Percentiles rank a stretch among this genome's conserved stretches.
Conservation (phyloP, 1,139 yeast species). For the Oligophagozyma castellii region DNA sequence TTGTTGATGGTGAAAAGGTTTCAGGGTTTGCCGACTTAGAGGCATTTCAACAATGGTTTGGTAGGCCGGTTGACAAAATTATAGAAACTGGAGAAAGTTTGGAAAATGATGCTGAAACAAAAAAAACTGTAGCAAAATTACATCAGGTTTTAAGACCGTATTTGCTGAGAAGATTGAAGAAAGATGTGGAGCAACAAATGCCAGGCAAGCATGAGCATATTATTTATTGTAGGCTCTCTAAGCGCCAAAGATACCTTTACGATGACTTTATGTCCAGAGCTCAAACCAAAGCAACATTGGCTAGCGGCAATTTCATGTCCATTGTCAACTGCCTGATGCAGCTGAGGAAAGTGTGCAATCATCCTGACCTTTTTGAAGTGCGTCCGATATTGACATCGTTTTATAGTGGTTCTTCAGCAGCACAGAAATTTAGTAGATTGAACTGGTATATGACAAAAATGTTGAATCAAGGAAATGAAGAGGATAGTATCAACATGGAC, state of each 20-base stretch:
- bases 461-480: conserved; percentile 21
- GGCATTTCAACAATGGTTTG: conserved; percentile 97
- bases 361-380: conserved; percentile 93
- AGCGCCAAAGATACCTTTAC: conserved; percentile 80
- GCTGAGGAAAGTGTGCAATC: conserved; percentile 91
- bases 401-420: conserved; percentile 55
- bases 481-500: conserved; percentile 33
- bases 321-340: conserved; percentile 98
- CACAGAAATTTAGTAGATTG: conserved; percentile 33
- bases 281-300: conserved; percentile 83
- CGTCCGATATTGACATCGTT: conserved; percentile 89
- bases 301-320: conserved; percentile 88
- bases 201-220: conserved; percentile 96
- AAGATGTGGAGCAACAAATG: conserved; percentile 98
- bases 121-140: conserved; percentile 70
- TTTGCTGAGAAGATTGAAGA: conserved; percentile 76
- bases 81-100: conserved; percentile 57
- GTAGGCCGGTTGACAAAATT: conserved; percentile 85
- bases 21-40: conserved; percentile 93
- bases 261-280: conserved; percentile 98
- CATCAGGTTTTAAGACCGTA: conserved; percentile 94
- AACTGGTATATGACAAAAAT: conserved; percentile 34
- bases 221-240: conserved; percentile 80
- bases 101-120: conserved; percentile 52
- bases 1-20: conserved; percentile 32